These are phyloP conservation scores for Marvania coccoides DNA, from an alignment of 139 green algal genomes.

Conservation along the genomic window DNA sequence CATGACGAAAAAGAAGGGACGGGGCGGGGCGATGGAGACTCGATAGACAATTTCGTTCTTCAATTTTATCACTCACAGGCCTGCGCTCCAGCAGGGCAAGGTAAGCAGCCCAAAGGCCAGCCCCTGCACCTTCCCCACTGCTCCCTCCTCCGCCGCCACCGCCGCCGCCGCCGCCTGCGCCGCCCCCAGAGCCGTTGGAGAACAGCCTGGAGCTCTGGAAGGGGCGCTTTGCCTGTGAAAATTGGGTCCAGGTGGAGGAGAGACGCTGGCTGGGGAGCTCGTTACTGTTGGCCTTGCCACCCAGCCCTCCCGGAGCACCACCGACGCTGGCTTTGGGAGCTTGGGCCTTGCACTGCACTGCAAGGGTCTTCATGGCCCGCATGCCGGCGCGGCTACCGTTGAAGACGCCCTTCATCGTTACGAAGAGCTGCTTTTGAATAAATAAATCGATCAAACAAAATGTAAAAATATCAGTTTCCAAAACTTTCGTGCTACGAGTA, in stretches of 20 bases:
- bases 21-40: background rate
- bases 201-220: too few species aligned
- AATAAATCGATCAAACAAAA: too few species aligned
- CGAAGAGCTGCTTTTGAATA: too few species aligned
- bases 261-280: too few species aligned
- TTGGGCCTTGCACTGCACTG: background rate
- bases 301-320: background rate
- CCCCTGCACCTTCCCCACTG: background rate
- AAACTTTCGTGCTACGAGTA: too few species aligned
- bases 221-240: too few species aligned
- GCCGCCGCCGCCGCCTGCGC: slow-evolving; percentile 16
- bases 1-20: background rate
- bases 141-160: slow-evolving; percentile 19
- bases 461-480: too few species aligned
- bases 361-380: background rate
- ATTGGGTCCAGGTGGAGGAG: too few species aligned
- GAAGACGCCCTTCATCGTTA: background rate
- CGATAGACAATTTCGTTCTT: too few species aligned
- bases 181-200: too few species aligned
- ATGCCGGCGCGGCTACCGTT: background rate
- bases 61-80: too few species aligned
- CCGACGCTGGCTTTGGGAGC: background rate
- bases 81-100: slow-evolving; percentile 30
- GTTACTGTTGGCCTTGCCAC: slow-evolving; percentile 4
- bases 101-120: slow-evolving; percentile 45